These are phyloP conservation scores for Candida albicans DNA, from an alignment of 1,139 yeast species.

Conservation along the genomic window DNA sequence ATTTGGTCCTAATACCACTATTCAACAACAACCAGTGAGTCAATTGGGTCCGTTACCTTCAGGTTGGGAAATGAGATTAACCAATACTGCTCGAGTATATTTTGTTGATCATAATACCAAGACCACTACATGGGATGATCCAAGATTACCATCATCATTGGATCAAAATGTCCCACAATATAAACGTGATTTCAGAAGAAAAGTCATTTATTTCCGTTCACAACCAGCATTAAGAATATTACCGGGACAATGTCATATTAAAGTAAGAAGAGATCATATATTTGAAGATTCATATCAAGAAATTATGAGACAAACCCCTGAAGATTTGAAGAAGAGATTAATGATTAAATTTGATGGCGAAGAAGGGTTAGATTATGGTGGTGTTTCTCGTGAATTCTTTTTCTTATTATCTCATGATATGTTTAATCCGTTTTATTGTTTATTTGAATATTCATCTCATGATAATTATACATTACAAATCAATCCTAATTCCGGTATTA, in stretches of 20 bases:
- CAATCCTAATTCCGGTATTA: constrained; percentile 96
- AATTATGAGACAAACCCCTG: constrained; percentile 98
- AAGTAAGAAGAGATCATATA: constrained; percentile 94
- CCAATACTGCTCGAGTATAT: constrained; percentile 96
- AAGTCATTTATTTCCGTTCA: constrained; percentile 94
- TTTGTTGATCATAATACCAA: constrained; percentile 98
- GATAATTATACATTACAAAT: constrained; percentile 97
- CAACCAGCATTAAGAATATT: constrained; percentile 96
- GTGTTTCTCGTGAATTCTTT: constrained; percentile 97
- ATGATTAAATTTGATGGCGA: constrained; percentile 99
- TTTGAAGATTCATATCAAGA: constrained; percentile 98
- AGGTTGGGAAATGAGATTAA: constrained; percentile 99
- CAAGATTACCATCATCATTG: constrained; percentile 92
- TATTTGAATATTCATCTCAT: constrained; percentile 95
- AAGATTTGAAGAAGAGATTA: constrained; percentile 91
- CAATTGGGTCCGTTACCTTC: constrained; percentile 97
- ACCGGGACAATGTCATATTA: constrained; percentile 98
- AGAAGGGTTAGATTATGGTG: constrained; percentile 99
- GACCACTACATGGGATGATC: constrained; percentile 99
- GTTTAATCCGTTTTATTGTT: constrained; percentile 97
- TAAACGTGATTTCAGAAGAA: constrained; percentile 97
- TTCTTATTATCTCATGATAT: constrained; percentile 94
- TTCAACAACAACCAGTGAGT: constrained; percentile 97
- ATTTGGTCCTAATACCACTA: constrained; percentile 84
- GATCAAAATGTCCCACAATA: constrained; percentile 99